phyloP scores from a whole-genome alignment of 768 basidiomycete genomes.

The Amanita subjunquillea region DNA sequence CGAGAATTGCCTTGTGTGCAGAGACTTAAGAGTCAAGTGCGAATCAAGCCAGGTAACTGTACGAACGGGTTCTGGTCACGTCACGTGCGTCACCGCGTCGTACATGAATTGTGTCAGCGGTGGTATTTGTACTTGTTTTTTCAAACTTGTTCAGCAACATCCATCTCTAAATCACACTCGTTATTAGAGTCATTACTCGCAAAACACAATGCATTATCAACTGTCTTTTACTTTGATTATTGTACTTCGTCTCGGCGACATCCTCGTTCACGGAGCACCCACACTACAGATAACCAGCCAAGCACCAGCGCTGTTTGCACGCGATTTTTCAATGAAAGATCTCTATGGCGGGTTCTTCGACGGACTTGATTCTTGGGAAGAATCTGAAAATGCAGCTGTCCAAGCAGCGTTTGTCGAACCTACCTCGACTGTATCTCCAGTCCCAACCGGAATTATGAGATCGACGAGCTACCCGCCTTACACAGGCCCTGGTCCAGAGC shows the following conservation, averaged over 20 bases:
- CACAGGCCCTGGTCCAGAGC: constrained; percentile 1
- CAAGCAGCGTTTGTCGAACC: not conserved
- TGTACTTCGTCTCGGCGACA: not conserved
- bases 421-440: not conserved
- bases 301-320: not conserved
- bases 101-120: no score
- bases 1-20: no score
- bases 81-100: no score
- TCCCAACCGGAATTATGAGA: not conserved
- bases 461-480: not conserved
- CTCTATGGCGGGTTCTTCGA: constrained; percentile 3
- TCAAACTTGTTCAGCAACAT: not conserved
- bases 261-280: not conserved
- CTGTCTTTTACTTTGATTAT: not conserved
- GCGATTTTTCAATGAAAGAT: not conserved
- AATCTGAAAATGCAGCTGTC: not conserved
- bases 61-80: no score
- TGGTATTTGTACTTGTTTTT: not conserved
- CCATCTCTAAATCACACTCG: not conserved
- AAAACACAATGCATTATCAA: not conserved
- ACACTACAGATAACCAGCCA: not conserved
- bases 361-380: not conserved
- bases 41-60: no score
- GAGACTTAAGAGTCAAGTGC: no score
- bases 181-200: not conserved